These are phyloP conservation scores for Fusarium caatingaense DNA, from an alignment of 2,329 filamentous ascomycete genomes.

Conservation along the genomic window DNA sequence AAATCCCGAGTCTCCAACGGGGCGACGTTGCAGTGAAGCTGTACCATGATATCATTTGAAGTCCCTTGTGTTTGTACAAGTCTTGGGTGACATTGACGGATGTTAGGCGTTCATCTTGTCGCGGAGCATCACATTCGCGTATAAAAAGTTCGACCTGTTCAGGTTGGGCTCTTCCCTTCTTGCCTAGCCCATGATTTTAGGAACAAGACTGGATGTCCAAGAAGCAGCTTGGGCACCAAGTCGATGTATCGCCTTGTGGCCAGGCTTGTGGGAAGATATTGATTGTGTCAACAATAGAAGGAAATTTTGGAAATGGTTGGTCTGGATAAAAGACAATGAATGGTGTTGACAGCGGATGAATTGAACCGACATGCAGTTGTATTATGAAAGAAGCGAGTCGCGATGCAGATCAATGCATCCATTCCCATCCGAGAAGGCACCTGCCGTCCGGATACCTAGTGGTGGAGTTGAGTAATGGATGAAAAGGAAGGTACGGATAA, in stretches of 20 bases:
- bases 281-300: background rate
- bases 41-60: conserved; percentile 51
- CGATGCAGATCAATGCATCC: conserved; percentile 13
- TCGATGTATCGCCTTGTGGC: background rate
- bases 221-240: conserved; percentile 29
- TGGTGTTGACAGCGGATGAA: conserved; percentile 27
- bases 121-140: background rate
- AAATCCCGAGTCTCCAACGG: conserved; percentile 30
- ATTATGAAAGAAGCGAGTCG: conserved; percentile 9
- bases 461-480: background rate
- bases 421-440: background rate
- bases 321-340: conserved; percentile 15
- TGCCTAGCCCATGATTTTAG: background rate
- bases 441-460: background rate
- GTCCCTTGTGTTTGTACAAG: conserved; percentile 10
- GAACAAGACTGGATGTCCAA: background rate
- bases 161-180: background rate
- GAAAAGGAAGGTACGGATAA: background rate
- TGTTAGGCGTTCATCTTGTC: conserved; percentile 6
- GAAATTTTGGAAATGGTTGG: background rate
- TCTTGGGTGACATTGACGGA: conserved; percentile 6
- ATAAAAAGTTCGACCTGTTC: background rate
- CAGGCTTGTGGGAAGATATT: background rate
- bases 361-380: conserved; percentile 5
- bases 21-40: conserved; percentile 38